Evolutionary conservation across 768 basidiomycete genomes (phyloP), one percentile per base, ranked within the genome.

Genomic region (Leccinum aurantiacum): DNA sequence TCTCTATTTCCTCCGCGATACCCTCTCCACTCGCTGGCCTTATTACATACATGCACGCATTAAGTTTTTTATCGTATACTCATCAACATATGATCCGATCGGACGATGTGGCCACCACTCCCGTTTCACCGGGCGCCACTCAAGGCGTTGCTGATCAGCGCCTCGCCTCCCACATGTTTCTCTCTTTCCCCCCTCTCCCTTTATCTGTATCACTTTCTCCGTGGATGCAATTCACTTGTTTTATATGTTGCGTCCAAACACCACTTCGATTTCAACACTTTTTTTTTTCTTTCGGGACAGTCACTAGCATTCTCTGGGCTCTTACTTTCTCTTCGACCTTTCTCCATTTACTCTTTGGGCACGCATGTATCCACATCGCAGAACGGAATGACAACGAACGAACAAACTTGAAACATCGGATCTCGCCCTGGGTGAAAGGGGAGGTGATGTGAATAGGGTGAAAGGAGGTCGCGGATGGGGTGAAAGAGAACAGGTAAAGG

Each of bases 31-130:
- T 51, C n/a, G 15, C 31, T 31, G 44, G 54, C 54, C 37, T 61
- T 27, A 58, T 54, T 41, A 63, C 50, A 24, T 60, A 61, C 37
- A 62, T 47, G 50, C 29, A 27, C 44, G 33, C 53, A 46, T 46
- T 60, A 57, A 60, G 24, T 50, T 53, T 53, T 68, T 60, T 65
- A 67, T 56, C 13, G 3, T 53, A 27, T 61, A 50, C 54, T 49
- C n/a, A 10, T 52, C 50, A 65, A 62, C 46, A 48, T 19, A 19
- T 22, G 13, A 5, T 46, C 44, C 44, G 44, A 46, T 22, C 9
- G 41, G 33, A 35, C 33, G 33, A 9, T 44, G n/a, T 44, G 41
- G 41, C 41, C n/a, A n/a, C 4, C 10, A 19, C 10, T 46, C 19
- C 44, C 44, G 44, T 46, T 46, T 46, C 44, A 46, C 44, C 44